Evolutionary conservation across 257 asterid species (phyloP).

Genomic region (Jasminum sambac): DNA sequence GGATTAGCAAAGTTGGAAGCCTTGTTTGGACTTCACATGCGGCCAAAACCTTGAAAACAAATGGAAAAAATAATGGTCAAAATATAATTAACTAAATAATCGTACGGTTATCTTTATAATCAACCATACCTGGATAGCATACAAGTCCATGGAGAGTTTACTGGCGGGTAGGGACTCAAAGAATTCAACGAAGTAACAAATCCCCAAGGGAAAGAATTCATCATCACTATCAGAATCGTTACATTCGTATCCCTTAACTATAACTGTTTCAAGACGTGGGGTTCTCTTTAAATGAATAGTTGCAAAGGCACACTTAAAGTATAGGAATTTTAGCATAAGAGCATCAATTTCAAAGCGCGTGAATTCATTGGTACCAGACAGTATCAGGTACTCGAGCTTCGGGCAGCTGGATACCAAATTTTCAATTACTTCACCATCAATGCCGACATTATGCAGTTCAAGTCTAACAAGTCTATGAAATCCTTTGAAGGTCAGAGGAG

Average conservation of each 20-base stretch:
- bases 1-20: not conserved
- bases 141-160: not conserved
- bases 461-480: not conserved
- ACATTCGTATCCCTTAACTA: not conserved
- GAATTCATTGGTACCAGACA: not conserved
- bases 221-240: not conserved
- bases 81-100: too few species aligned
- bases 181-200: not conserved
- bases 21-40: not conserved
- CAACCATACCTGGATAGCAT: not conserved
- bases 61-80: not conserved
- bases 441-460: not conserved
- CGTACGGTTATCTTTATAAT: not conserved
- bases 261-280: not conserved
- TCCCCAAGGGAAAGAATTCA: not conserved
- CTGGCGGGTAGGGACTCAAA: not conserved
- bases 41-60: not conserved
- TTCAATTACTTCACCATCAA: not conserved
- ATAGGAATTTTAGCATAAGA: not conserved
- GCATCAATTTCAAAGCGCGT: slow-evolving; percentile 3
- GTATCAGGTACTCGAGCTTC: slow-evolving; percentile 1
- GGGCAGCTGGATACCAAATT: slow-evolving; percentile 3
- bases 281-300: not conserved
- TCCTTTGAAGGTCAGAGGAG: slow-evolving; percentile 4
- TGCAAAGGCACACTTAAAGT: not conserved